Evolutionary conservation across 192 early-diverging fungal species (phyloP), one percentile per base, ranked within the genome.

Genomic region (Helicostylum pulchrum): DNA sequence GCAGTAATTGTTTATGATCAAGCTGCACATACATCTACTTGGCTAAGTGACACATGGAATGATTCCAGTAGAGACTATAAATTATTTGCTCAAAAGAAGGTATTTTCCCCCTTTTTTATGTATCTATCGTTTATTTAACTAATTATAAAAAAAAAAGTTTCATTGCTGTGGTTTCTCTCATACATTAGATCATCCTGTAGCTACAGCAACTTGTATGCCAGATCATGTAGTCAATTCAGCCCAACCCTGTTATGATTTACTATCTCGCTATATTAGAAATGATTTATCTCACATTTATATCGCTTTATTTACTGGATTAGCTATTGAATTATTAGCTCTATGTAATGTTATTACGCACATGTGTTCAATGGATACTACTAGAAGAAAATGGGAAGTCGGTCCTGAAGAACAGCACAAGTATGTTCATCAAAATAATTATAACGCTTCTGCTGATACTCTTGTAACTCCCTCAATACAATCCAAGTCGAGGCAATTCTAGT

Each of bases 1-100:
- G 62, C 51, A 5, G 51, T 42, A 20, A 53, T 64, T 64, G 62
- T 64, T n/a, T 64, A 64, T 64, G 62, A 64, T 10, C 62, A 64
- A 10, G 51, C 62, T 20, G 62, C 50, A 19, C 62, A 64, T 26
- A 42, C 50, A 26, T 19, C 48, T 19, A 14, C 20, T n/a, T 64
- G 62, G 62, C 11, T 64, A 43, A 53, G 26, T 15, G 49, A 64
- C 20, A 43, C 39, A 34, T 64, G 62, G 62, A 43, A 34, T 23
- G 62, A 64, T 17, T 34, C 51, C n/a, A 52, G 32, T n/a, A 42
- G 42, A 30, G 51, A 34, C 2, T 64, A 64, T 53, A 52, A 42
- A n/a, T 3, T 64, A 17, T 64, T 43, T 53, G 62, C 62, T 14
- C 50, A 64, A 43, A 42, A 39, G 5, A 64, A 64, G 62, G 62